Evolutionary conservation across 805 yeast genomes (phyloP), one percentile per base, ranked within the genome.

Genomic region (Nakazawaea ishiwadae): DNA sequence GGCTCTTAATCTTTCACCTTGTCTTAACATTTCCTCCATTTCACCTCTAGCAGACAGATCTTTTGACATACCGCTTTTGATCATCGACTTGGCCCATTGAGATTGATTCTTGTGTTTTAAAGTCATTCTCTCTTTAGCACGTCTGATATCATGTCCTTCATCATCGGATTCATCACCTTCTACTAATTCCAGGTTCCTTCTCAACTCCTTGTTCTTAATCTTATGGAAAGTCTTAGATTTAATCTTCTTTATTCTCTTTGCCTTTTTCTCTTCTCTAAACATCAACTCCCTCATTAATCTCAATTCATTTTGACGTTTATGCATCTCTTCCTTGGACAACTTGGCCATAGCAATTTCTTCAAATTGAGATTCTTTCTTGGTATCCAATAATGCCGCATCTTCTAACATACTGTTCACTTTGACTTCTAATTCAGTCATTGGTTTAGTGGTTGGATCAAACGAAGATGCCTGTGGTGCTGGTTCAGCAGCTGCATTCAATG

Each of bases 101-200:
- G 90, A 77, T 35, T 84, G 84, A 35, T 89, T 85, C 60, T 86
- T 89, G 66, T 91, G 98, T 53, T 87, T 85, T 51, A 90, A 71
- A 3, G 86, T 71, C 95, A 95, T 93, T 61, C 99, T 78, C 62
- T 93, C 98, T 48, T 78, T 75, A 1, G 97, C 98, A 46, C 98
- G 74, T 46, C 74, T 75, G 48, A 77, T 68, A 51, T 83, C 95
- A 46, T 75, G 81, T 45, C 81, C 90, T 48, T 81, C 82, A 24
- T 66, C 74, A 29, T 65, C 74, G 20, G 68, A 77, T 17, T 64
- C 75, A n/a, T 61, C 66, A 4, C 75, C 84, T 40, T 78, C 81
- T 12, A 88, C 81, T 48, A 86, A 63, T 40, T 75, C 82, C 51
- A 78, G 72, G 52, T 83, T 83, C 48, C 78, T 79, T 49, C 83